These are phyloP conservation scores for Massarina eburnea DNA, from an alignment of 2,329 filamentous ascomycete genomes.

Conservation along the genomic window DNA sequence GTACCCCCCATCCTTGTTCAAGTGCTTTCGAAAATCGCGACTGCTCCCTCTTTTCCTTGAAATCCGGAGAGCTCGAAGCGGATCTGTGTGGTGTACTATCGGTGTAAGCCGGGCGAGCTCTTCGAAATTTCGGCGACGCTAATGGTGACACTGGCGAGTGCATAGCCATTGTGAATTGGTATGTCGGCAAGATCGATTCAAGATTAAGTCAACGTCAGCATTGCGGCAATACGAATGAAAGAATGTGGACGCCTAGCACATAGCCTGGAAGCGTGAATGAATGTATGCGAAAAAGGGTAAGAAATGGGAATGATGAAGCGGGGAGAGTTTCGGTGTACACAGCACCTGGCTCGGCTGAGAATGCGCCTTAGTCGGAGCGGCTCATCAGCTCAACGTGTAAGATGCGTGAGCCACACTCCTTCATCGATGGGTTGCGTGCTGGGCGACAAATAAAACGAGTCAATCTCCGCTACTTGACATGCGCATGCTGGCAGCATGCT, in stretches of 20 bases:
- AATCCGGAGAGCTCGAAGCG: constrained; percentile 14
- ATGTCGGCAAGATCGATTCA: constrained; percentile 1
- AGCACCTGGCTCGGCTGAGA: constrained; percentile 1
- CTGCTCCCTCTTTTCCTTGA: constrained; percentile 12
- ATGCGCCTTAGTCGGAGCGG: not conserved
- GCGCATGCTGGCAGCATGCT: not conserved
- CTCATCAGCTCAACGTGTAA: not conserved
- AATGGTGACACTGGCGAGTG: constrained; percentile 13
- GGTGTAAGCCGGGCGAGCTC: constrained; percentile 18
- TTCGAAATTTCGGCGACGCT: constrained; percentile 18
- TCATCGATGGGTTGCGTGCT: too few relatives aligned
- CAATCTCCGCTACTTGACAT: not conserved
- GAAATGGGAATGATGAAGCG: constrained; percentile 4
- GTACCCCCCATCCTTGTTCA: constrained; percentile 29
- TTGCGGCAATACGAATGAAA: constrained; percentile 3
- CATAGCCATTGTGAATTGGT: constrained; percentile 2
- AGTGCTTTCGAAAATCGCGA: constrained; percentile 19
- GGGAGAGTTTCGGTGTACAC: constrained; percentile 6
- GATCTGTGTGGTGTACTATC: constrained; percentile 17
- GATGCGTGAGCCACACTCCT: not conserved
- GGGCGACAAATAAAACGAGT: not conserved
- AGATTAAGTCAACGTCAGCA: constrained; percentile 2
- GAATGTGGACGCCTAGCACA: constrained; percentile 3
- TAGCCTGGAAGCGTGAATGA: constrained; percentile 1
- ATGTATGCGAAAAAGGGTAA: not conserved